Conservation (phyloP, 805 yeast species). For the Zygotorulaspora sp. region DNA sequence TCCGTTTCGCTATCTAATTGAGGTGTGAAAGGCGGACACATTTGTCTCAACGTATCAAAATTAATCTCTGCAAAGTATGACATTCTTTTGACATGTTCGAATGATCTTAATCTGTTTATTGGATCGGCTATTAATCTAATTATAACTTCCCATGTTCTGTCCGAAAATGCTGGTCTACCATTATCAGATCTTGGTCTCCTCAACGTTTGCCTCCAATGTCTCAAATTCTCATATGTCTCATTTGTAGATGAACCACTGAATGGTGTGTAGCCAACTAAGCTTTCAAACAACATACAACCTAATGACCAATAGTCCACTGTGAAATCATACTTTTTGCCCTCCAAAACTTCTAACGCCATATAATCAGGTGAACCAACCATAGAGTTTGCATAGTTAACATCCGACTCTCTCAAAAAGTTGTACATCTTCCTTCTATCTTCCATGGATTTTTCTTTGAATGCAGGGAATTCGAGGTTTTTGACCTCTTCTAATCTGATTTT, state of each 20-base stretch:
- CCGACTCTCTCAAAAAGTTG: slow-evolving; percentile 66
- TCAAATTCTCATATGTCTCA: slow-evolving; percentile 89
- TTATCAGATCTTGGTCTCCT: slow-evolving; percentile 88
- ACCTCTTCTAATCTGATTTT: slow-evolving; percentile 62
- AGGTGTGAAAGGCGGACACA: slow-evolving; percentile 93
- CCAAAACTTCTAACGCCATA: slow-evolving; percentile 96
- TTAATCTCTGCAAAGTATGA: slow-evolving; percentile 81
- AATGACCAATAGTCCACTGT: slow-evolving; percentile 98
- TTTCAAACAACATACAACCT: slow-evolving; percentile 95
- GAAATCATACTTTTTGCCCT: slow-evolving; percentile 88
- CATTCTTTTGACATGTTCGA: slow-evolving; percentile 75
- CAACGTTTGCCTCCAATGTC: slow-evolving; percentile 85
- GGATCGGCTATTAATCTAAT: slow-evolving; percentile 78
- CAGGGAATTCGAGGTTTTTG: slow-evolving; percentile 66
- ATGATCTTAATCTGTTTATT: slow-evolving; percentile 64
- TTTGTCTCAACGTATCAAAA: slow-evolving; percentile 63
- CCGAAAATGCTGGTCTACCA: slow-evolving; percentile 88
- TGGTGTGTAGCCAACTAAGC: slow-evolving; percentile 95
- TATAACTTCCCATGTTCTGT: slow-evolving; percentile 91
- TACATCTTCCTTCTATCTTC: slow-evolving; percentile 84
- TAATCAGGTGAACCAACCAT: slow-evolving; percentile 98
- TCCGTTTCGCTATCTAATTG: slow-evolving; percentile 95
- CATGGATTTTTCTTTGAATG: slow-evolving; percentile 64
- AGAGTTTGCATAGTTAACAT: slow-evolving; percentile 84
- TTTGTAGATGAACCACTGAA: slow-evolving; percentile 90